Evolutionary conservation across 768 basidiomycete genomes (phyloP).

Genomic region (Pleurotus djamor): DNA sequence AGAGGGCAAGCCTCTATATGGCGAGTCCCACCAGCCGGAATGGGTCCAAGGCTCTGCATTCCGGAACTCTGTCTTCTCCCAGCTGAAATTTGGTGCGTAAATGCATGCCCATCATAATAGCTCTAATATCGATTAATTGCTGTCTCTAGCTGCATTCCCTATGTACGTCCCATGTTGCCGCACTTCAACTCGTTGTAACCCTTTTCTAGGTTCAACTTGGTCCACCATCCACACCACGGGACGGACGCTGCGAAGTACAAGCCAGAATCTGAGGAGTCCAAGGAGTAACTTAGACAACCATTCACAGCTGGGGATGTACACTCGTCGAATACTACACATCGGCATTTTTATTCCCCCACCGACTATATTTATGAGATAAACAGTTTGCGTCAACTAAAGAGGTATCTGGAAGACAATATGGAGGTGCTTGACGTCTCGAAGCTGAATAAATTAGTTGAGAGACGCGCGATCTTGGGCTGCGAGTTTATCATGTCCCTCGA

Average conservation of each 20-base stretch:
- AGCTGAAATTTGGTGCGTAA: slow-evolving; percentile 85
- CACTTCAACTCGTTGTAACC: neutral
- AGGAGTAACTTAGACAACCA: slow-evolving; percentile 12
- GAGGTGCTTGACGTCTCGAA: neutral
- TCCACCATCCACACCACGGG: slow-evolving; percentile 87
- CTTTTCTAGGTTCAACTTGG: slow-evolving; percentile 83
- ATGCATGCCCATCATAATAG: slow-evolving; percentile 5
- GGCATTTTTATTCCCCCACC: too few species aligned
- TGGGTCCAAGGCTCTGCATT: slow-evolving; percentile 89
- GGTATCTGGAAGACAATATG: too few species aligned
- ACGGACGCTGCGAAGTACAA: slow-evolving; percentile 81
- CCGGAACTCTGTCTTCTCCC: slow-evolving; percentile 90
- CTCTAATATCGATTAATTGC: slow-evolving; percentile 10
- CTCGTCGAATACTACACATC: too few species aligned
- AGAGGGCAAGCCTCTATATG: slow-evolving; percentile 85
- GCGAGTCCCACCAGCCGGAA: slow-evolving; percentile 73
- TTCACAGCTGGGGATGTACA: too few species aligned
- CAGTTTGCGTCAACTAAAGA: too few species aligned
- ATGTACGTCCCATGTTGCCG: slow-evolving; percentile 47
- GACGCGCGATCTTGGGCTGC: slow-evolving; percentile 41
- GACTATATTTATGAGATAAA: too few species aligned
- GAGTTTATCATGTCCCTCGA: slow-evolving; percentile 72
- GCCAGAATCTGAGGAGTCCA: slow-evolving; percentile 23
- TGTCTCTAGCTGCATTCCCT: slow-evolving; percentile 60
- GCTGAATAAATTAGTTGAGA: neutral